Evolutionary conservation across 2,329 filamentous ascomycete genomes (phyloP), one percentile per base, ranked within the genome.

Genomic region (Colletotrichum acutatum): DNA sequence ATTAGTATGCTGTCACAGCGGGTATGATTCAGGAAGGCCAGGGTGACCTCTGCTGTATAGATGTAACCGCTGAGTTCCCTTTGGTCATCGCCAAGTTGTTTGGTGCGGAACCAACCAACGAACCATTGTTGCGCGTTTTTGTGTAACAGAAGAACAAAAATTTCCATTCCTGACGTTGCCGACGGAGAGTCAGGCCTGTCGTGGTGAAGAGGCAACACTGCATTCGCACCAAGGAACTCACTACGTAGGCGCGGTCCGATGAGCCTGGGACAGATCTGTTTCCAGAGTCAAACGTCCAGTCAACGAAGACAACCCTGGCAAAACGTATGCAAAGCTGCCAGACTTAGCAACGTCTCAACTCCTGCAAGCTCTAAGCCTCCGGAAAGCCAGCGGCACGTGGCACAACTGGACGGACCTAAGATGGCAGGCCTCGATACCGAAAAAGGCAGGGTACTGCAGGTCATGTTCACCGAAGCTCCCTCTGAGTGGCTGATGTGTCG

Each of bases 381-480:
- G 49, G 46, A 22, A 37, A 73, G 49, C 34, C 56, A 73, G 66
- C 46, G 70, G 71, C 71, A 71, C 65, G 56, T n/a, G 28, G 52
- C 61, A 34, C 56, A 46, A 32, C 30, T 32, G 24, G 46, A 65
- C 26, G 37, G 56, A 58, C 71, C 71, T 71, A 73, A 60, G 56
- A 61, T 53, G 56, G 53, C 34, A 30, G 54, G 71, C 22, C 56
- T 71, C 42, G 56, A 32, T 61, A 52, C 66, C 49, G 34, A 66
- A 73, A 37, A 71, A 28, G 61, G 71, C 71, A 71, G 66, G 60
- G 71, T 61, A 56, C 66, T 66, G 71, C 71, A 72, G 34, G 19
- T 49, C 22, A 22, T 57, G 49, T 14, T 73, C 66, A 73, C 71
- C 71, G 71, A 71, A 37, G 22, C 22, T 24, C 34, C 30, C 37